phyloP scores from a whole-genome alignment of 2,329 filamentous ascomycete species.

The Alternaria sp. region DNA sequence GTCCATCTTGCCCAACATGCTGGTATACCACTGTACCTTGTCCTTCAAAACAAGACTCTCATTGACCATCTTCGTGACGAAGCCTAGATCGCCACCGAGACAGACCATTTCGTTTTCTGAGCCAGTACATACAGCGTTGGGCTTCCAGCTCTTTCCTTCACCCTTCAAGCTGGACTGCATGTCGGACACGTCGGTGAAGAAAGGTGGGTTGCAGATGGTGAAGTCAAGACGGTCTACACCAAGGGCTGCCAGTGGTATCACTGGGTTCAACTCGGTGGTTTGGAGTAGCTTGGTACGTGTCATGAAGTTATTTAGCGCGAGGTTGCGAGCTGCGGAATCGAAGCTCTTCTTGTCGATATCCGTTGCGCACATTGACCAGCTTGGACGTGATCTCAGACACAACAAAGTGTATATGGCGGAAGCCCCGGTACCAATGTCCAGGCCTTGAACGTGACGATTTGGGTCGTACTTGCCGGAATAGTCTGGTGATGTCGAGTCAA shows the following conservation, averaged over 20 bases:
- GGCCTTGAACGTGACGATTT: constrained; percentile 66
- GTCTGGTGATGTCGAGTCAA: constrained; percentile 69
- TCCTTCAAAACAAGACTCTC: constrained; percentile 68
- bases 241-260: constrained; percentile 70
- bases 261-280: constrained; percentile 56
- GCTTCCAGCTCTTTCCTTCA: constrained; percentile 68
- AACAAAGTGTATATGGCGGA: constrained; percentile 91
- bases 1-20: constrained; percentile 83
- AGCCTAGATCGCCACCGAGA: constrained; percentile 76
- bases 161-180: constrained; percentile 66
- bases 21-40: constrained; percentile 83
- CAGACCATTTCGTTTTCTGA: constrained; percentile 85
- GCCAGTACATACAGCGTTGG: constrained; percentile 78
- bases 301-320: constrained; percentile 68
- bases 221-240: constrained; percentile 71
- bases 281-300: constrained; percentile 69
- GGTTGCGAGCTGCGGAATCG: constrained; percentile 69
- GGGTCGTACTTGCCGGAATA: constrained; percentile 55
- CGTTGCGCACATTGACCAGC: constrained; percentile 63
- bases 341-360: constrained; percentile 80
- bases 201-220: constrained; percentile 92
- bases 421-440: constrained; percentile 90
- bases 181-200: constrained; percentile 78
- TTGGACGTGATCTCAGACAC: constrained; percentile 69
- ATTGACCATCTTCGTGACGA: constrained; percentile 72